Conservation (phyloP, 768 basidiomycete species). For the Suillus lakei region DNA sequence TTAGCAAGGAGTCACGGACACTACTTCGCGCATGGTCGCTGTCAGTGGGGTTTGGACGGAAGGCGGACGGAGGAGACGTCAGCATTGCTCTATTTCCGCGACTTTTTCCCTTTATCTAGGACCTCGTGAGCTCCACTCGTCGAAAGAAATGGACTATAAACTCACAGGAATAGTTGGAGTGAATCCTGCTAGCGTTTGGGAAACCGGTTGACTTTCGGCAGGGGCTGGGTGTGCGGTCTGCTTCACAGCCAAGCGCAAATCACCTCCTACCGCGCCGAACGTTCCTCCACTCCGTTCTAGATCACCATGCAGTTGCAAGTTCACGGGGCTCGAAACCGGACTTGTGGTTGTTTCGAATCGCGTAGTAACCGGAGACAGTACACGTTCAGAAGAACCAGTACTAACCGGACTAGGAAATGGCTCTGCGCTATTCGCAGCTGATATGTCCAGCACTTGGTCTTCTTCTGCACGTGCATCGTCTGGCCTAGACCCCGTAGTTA, state of each 20-base stretch:
- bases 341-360: constrained; percentile 18
- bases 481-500: constrained; percentile 39
- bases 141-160: neutral
- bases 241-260: constrained; percentile 12
- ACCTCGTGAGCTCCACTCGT: constrained; percentile 12
- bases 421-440: constrained; percentile 24
- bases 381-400: constrained; percentile 16
- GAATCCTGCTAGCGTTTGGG: neutral
- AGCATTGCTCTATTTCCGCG: constrained; percentile 40
- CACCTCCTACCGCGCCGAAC: constrained; percentile 26
- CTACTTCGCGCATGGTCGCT: constrained; percentile 54
- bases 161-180: constrained; percentile 5
- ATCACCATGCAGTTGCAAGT: constrained; percentile 14
- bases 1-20: constrained; percentile 57
- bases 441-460: constrained; percentile 35
- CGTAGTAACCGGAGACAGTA: constrained; percentile 16
- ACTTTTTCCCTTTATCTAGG: constrained; percentile 38
- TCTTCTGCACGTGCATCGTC: constrained; percentile 22
- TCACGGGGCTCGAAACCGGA: constrained; percentile 15
- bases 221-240: constrained; percentile 16
- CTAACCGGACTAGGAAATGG: constrained; percentile 8
- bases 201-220: constrained; percentile 16
- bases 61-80: constrained; percentile 40
- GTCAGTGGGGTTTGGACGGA: constrained; percentile 32
- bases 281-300: constrained; percentile 30